A percentile compares a stretch with the other conserved stretches of the same genome.
phyloP scores from a whole-genome alignment of 1,139 yeast species.

The Pneumocystis jirovecii region DNA sequence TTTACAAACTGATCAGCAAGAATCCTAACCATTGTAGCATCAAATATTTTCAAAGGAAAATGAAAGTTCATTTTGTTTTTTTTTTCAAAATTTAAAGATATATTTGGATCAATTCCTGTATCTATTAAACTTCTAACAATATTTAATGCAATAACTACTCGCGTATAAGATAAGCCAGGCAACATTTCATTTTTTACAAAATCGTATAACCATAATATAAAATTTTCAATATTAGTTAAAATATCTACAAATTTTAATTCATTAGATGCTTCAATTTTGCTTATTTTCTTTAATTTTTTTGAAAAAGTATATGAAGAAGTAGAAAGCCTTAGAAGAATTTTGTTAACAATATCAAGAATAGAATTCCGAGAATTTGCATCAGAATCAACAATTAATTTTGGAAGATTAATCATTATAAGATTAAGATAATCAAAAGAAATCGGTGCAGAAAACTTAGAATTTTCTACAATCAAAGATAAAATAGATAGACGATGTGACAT shows the following conservation, averaged over 20 bases:
- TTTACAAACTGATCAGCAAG: neutral
- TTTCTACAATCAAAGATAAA: conserved; percentile 2
- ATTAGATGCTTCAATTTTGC: neutral
- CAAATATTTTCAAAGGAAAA: neutral
- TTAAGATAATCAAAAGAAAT: neutral
- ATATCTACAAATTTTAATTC: neutral
- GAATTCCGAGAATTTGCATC: conserved; percentile 6
- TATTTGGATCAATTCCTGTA: conserved; percentile 2
- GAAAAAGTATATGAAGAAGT: conserved; percentile 1
- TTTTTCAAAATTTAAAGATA: neutral
- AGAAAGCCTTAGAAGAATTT: conserved; percentile 6
- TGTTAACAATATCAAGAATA: conserved; percentile 4
- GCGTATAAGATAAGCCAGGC: conserved; percentile 8
- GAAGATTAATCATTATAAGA: conserved; percentile 1
- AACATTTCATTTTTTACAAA: conserved; percentile 5
- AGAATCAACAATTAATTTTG: conserved; percentile 6
- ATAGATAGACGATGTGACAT: conserved; percentile 4
- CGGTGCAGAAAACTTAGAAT: conserved; percentile 4
- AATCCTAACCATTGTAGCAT: neutral
- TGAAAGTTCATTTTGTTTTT: neutral
- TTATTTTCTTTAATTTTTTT: conserved; percentile 1
- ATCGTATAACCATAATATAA: conserved; percentile 5
- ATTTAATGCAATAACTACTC: conserved; percentile 5
- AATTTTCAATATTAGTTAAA: neutral
- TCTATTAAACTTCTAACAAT: conserved; percentile 5